These are phyloP conservation scores for Claviceps purpurea DNA, from an alignment of 2,329 filamentous ascomycete genomes.

Conservation along the genomic window DNA sequence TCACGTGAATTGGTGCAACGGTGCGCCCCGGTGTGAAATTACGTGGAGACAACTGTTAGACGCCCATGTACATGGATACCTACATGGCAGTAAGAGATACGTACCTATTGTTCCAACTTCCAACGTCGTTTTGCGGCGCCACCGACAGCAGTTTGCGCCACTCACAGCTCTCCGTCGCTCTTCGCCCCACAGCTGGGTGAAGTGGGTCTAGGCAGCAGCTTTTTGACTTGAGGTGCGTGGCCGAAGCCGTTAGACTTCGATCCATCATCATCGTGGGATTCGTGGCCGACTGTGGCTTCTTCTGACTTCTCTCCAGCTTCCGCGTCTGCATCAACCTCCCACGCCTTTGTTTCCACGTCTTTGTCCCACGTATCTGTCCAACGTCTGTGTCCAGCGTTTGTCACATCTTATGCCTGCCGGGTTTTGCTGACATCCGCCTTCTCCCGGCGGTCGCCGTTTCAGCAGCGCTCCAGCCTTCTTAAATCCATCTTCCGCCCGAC, in stretches of 20 bases:
- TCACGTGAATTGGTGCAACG: no score
- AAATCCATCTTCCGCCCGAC: neutral
- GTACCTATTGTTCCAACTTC: no score
- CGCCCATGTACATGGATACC: no score
- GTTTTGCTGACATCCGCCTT: slow-evolving; percentile 2
- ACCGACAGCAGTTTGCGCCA: neutral
- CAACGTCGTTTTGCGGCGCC: no score
- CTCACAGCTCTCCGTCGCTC: neutral
- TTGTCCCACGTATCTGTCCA: neutral
- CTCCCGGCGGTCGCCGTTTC: slow-evolving; percentile 2
- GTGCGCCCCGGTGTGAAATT: no score
- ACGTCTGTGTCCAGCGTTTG: slow-evolving; percentile 1
- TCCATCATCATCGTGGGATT: neutral
- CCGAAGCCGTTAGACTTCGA: neutral
- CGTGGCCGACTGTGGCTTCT: neutral
- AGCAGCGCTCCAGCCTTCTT: neutral
- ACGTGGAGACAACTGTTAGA: no score
- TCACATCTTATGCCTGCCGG: no score
- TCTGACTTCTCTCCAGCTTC: neutral
- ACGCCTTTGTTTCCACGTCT: neutral
- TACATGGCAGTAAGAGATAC: no score
- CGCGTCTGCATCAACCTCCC: neutral
- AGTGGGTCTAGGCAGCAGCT: slow-evolving; percentile 12
- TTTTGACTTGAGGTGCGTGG: neutral
- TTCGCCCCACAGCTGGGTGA: neutral